Base-by-base conservation (phyloP, 2,329 filamentous ascomycete genomes). In the Fusarium bulbicola region DNA sequence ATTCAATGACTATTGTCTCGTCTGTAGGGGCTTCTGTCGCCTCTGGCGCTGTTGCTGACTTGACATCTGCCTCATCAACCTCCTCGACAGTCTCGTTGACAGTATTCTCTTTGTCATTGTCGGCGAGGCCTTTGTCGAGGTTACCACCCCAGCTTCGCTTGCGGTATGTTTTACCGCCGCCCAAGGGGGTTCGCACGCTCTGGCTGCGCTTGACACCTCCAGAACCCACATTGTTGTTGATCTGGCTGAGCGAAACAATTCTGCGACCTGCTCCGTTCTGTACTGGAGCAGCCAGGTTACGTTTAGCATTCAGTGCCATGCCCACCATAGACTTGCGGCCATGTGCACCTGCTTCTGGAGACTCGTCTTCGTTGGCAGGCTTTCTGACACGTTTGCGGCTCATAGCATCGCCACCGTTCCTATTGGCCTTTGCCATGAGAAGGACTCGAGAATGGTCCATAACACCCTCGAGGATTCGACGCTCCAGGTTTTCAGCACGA, bases 371-470 rank as follows among this genome's bases (percentile, higher is more conserved):
- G 12, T 68, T 76, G n/a, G 68, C 71, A 13, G 82, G 80, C 66
- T 85, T 86, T 76, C 85, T 83, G 66, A 86, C 81, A 13, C 89
- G 85, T 81, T 90, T 90, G 57, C 88, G 87, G 79, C 83, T 89
- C 88, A 90, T 90, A 68, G 85, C 83, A 59, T 90, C 88, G 16
- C 85, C 82, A 16, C 83, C 83, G 47, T 66, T 73, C 76, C 85
- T 86, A 74, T 81, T 84, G 7, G 88, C 84, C 84, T 93, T 92
- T 74, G 90, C 86, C 85, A 96, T 93, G 65, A 98, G 89, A n/a
- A 98, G 87, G 32, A 95, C 91, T 12, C 95, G 92, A 26, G 95
- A 98, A 80, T 98, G 95, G 77, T 98, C 95, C 84, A 99, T 97
- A 71, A 98, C 94, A 32, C 95, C 95, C 74, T 98, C 95, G 37